These are phyloP conservation scores for Craspedostauros australis DNA, from an alignment of 108 stramenopile species.

Conservation along the genomic window DNA sequence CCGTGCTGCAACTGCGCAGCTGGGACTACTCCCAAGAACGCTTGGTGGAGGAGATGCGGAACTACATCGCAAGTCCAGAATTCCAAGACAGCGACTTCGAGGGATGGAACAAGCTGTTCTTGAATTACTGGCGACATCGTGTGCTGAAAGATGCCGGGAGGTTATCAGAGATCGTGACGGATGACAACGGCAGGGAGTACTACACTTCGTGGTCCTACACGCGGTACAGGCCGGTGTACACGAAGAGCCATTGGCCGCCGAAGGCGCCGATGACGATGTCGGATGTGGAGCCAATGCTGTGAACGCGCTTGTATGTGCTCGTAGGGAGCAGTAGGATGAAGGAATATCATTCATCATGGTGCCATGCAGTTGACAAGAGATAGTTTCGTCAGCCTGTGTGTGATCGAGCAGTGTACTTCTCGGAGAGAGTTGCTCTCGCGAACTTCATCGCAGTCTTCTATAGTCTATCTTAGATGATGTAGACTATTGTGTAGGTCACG, in stretches of 20 bases:
- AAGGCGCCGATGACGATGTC: slow-evolving; percentile 2
- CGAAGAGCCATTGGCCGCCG: background rate
- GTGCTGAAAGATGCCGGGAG: slow-evolving; percentile 8
- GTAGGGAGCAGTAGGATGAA: too few species aligned
- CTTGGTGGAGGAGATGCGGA: background rate
- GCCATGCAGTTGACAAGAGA: too few species aligned
- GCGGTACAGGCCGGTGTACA: background rate
- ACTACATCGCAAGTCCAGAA: slow-evolving; percentile 6
- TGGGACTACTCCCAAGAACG: background rate
- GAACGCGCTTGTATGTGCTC: too few species aligned
- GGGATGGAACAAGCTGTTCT: slow-evolving; percentile 16
- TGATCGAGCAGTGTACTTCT: too few species aligned
- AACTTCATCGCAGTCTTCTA: too few species aligned
- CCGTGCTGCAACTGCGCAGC: slow-evolving; percentile 13
- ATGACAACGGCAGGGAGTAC: slow-evolving; percentile 9
- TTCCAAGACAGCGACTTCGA: slow-evolving; percentile 3
- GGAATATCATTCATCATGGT: too few species aligned
- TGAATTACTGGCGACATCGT: slow-evolving; percentile 5
- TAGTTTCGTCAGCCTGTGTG: too few species aligned
- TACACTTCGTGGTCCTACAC: slow-evolving; percentile 8
- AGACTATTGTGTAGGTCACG: too few species aligned
- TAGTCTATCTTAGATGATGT: too few species aligned
- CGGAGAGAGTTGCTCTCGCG: too few species aligned
- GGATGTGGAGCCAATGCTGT: too few species aligned
- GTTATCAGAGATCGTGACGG: background rate